Evolutionary conservation across 164 flowering plant genomes (phyloP).

Genomic region (Tetrastigma voinierianum): DNA sequence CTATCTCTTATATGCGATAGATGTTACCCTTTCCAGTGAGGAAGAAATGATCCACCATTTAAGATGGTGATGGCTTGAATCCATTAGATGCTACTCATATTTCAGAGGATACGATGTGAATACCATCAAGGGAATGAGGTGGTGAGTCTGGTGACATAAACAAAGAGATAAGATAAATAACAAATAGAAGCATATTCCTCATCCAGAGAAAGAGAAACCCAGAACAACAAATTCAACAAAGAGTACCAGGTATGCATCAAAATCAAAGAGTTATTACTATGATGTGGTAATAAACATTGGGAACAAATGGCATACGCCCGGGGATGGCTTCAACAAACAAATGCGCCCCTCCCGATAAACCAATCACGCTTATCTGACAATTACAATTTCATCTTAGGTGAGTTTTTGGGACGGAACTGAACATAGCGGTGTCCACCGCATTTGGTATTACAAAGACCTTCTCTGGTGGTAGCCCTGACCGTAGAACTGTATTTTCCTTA

Average conservation of each 20-base stretch:
- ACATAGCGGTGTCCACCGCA: slow-evolving; percentile 98
- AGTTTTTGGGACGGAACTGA: slow-evolving; percentile 74
- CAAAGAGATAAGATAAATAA: too few relatives aligned
- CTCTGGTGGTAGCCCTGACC: slow-evolving; percentile 82
- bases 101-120: too few relatives aligned
- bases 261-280: neutral
- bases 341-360: slow-evolving; percentile 98
- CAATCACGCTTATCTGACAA: slow-evolving; percentile 87
- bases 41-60: too few relatives aligned
- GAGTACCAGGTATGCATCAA: neutral
- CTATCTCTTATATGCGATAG: too few relatives aligned
- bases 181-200: too few relatives aligned
- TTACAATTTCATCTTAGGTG: slow-evolving; percentile 51
- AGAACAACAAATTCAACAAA: neutral
- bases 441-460: slow-evolving; percentile 94
- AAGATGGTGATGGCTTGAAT: too few relatives aligned
- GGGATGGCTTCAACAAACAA: slow-evolving; percentile 98
- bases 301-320: slow-evolving; percentile 71
- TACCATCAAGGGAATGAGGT: too few relatives aligned
- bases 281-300: slow-evolving; percentile 63
- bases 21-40: too few relatives aligned
- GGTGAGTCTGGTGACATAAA: too few relatives aligned
- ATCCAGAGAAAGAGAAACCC: neutral
- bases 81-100: too few relatives aligned
- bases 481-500: slow-evolving; percentile 89